Evolutionary conservation across 345 rosid genomes (phyloP), one percentile per base, ranked within the genome.

Genomic region (Durio zibethinus): DNA sequence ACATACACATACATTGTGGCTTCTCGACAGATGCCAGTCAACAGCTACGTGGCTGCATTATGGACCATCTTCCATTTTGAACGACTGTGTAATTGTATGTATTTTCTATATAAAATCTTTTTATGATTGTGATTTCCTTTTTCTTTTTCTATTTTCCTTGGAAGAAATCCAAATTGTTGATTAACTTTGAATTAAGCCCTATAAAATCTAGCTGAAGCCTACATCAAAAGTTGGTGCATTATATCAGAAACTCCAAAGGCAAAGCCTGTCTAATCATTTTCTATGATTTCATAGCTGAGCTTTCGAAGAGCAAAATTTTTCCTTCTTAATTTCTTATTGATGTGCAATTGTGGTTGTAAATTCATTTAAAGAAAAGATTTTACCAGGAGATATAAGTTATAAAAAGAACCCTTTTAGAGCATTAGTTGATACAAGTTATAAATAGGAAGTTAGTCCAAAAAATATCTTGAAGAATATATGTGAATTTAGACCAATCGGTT

Each of bases 21-120:
- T 20, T 62, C 56, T 74, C 7, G 78, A 45, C 59, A 57, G 75
- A 65, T 78, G 72, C 45, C 43, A 15, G 4, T 25, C 36, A n/a
- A 18, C 23, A 38, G 73, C 64, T 18, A 80, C 81, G 82, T 78
- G 85, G 73, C 75, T 11, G 50, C 54, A 43, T 78, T 61, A 33
- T 7, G 60, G 31, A 25, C 53, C 36, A 61, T 35, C 63, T 14
- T 21, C 21, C 25, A 40, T 70, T 29, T 47, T 27, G 0, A 16
- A 5, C 66, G 3, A 48, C 33, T 69, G 23, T 29, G 29, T 23
- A 38, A 15, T 0, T 50, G 0, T 3, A 1, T 10, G 0, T 48
- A 4, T 1, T 70, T 48, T 31, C 25, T 2, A 68, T 62, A 29
- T 61, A 31, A 29, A 27, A 12, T 27, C 16, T 7, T 60, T 25